Conservation (phyloP, 768 basidiomycete species). For the Hortiboletus flavorubellus region DNA sequence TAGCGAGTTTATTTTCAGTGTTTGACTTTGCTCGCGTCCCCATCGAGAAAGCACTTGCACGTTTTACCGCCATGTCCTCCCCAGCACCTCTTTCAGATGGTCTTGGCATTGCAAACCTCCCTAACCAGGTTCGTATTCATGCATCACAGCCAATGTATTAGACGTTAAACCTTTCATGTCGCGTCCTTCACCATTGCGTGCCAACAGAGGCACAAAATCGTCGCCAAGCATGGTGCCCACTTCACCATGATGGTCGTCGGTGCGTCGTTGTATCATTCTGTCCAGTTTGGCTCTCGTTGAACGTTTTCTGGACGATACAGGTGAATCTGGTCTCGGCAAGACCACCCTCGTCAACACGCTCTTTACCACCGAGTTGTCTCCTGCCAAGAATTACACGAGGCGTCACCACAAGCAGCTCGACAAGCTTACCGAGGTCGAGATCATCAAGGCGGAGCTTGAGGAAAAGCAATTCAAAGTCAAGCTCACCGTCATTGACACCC, state of each 20-base stretch:
- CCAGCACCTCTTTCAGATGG: conserved; percentile 54
- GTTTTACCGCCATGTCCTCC: conserved; percentile 24
- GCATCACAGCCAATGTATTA: not conserved
- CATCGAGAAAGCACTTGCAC: conserved; percentile 15
- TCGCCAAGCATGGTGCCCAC: conserved; percentile 94
- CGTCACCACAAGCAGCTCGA: conserved; percentile 96
- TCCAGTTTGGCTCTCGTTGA: not conserved
- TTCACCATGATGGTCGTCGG: conserved; percentile 99
- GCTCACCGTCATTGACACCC: conserved; percentile 97
- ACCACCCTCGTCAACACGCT: conserved; percentile 98
- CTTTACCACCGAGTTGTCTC: conserved; percentile 95
- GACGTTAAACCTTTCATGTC: not conserved
- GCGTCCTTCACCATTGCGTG: not conserved
- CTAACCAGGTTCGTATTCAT: conserved; percentile 77
- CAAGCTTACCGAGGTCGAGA: conserved; percentile 97
- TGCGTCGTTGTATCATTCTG: conserved; percentile 28
- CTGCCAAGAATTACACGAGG: conserved; percentile 83
- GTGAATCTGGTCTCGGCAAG: conserved; percentile 96
- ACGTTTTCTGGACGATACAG: conserved; percentile 36
- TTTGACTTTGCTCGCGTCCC: conserved; percentile 15
- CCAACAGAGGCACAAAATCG: conserved; percentile 93
- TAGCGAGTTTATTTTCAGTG: conserved; percentile 14
- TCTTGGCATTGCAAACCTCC: conserved; percentile 94
- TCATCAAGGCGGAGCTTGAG: conserved; percentile 99
- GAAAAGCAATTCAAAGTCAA: conserved; percentile 99